Evolutionary conservation across 805 yeast genomes (phyloP).

Genomic region (Geotrichum ghanense): DNA sequence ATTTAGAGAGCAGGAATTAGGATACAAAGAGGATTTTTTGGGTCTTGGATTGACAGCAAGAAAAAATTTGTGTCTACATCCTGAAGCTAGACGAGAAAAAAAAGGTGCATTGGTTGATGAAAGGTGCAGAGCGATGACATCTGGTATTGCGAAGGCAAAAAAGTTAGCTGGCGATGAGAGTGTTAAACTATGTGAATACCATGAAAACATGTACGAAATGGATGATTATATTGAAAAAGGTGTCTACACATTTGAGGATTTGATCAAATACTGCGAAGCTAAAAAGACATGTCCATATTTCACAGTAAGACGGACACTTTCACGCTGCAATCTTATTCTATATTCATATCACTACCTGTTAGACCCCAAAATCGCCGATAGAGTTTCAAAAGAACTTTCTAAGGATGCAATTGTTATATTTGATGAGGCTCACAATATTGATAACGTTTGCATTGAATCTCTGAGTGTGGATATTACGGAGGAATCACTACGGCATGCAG

Average conservation of each 20-base stretch:
- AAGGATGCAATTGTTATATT: conserved; percentile 90
- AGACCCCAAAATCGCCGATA: conserved; percentile 94
- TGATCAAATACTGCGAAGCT: conserved; percentile 64
- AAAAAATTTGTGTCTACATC: conserved; percentile 88
- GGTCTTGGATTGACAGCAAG: conserved; percentile 92
- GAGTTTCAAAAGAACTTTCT: conserved; percentile 86
- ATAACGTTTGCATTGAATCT: conserved; percentile 96
- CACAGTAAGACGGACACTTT: conserved; percentile 95
- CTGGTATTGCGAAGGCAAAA: conserved; percentile 69
- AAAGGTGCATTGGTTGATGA: conserved; percentile 94
- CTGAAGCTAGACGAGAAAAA: conserved; percentile 73
- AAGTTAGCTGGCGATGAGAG: conserved; percentile 49
- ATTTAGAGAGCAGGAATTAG: conserved; percentile 71
- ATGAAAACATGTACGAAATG: conserved; percentile 74
- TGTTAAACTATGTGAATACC: conserved; percentile 68
- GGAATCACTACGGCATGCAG: conserved; percentile 74
- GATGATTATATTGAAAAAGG: conserved; percentile 88
- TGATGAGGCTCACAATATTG: conserved; percentile 98
- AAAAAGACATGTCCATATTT: conserved; percentile 90
- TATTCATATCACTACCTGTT: conserved; percentile 92
- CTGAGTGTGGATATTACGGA: conserved; percentile 85
- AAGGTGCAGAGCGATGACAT: conserved; percentile 87
- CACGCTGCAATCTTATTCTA: conserved; percentile 80
- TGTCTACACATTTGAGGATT: conserved; percentile 83
- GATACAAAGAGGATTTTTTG: conserved; percentile 79